phyloP scores from a whole-genome alignment of 106 monocot genomes.

The Xerophyta viscosa region DNA sequence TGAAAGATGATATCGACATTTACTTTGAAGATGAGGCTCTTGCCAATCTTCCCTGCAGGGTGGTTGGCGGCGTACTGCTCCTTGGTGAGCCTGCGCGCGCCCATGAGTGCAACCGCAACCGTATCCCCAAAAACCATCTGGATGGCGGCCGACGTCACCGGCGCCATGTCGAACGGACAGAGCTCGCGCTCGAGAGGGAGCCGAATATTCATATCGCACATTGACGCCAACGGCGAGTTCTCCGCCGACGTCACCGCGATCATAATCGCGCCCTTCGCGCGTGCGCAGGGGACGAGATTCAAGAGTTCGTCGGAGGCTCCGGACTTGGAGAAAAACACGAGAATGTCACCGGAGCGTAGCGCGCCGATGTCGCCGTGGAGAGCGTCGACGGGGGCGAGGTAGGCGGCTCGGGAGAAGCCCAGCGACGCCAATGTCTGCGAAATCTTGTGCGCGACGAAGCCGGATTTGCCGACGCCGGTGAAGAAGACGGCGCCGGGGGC shows the following conservation, averaged over 20 bases:
- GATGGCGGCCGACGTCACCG: slow-evolving; percentile 62
- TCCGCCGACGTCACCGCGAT: slow-evolving; percentile 58
- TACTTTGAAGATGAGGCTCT: slow-evolving; percentile 89
- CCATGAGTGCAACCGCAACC: slow-evolving; percentile 61
- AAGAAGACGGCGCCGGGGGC: slow-evolving; percentile 66
- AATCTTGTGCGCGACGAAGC: slow-evolving; percentile 66
- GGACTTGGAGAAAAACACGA: slow-evolving; percentile 79
- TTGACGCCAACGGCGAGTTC: slow-evolving; percentile 29
- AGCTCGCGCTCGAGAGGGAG: slow-evolving; percentile 56
- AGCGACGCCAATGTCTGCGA: slow-evolving; percentile 74
- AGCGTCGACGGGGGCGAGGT: slow-evolving; percentile 70
- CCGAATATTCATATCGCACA: slow-evolving; percentile 58
- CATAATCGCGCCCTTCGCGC: slow-evolving; percentile 62
- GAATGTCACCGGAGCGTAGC: slow-evolving; percentile 44
- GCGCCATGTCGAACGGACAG: slow-evolving; percentile 79
- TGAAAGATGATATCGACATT: too few relatives aligned
- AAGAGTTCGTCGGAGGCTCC: slow-evolving; percentile 78
- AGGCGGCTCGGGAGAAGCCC: slow-evolving; percentile 54
- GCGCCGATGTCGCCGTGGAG: slow-evolving; percentile 86
- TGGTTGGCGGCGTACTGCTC: slow-evolving; percentile 77
- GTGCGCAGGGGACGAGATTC: slow-evolving; percentile 57
- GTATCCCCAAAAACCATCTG: slow-evolving; percentile 81
- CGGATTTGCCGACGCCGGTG: slow-evolving; percentile 80
- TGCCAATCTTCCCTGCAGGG: slow-evolving; percentile 78
- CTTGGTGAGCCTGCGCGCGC: slow-evolving; percentile 36